phyloP scores from a whole-genome alignment of 2,329 filamentous ascomycete species.

The Fusarium clavum region DNA sequence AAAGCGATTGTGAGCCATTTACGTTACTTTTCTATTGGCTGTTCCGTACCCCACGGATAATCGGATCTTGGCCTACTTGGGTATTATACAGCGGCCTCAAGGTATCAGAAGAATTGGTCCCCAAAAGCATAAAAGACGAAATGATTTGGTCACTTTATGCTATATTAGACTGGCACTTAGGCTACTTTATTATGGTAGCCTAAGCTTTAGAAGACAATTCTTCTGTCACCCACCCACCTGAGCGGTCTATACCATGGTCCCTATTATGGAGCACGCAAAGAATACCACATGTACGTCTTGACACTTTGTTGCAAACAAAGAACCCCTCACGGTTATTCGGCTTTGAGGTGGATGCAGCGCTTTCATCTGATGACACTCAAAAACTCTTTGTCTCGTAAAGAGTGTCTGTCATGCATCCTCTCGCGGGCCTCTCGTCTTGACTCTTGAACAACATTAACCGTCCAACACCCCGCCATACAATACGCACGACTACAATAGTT shows the following conservation, averaged over 20 bases:
- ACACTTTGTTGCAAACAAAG: background rate
- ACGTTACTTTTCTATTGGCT: slow-evolving; percentile 14
- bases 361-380: slow-evolving; percentile 13
- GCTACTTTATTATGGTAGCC: too few species aligned
- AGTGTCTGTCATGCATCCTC: background rate
- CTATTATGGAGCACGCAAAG: background rate
- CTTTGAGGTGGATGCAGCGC: slow-evolving; percentile 8
- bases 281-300: background rate
- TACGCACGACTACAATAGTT: background rate
- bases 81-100: background rate
- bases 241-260: background rate
- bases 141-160: too few species aligned
- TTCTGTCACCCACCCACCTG: too few species aligned
- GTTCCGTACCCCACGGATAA: slow-evolving; percentile 1
- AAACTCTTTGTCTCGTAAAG: background rate
- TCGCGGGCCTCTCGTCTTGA: background rate
- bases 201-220: too few species aligned
- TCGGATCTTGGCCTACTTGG: background rate
- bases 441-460: background rate
- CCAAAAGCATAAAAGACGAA: too few species aligned
- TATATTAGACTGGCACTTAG: too few species aligned
- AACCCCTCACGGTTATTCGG: background rate
- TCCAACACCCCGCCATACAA: background rate
- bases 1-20: background rate
- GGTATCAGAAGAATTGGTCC: too few species aligned